Evolutionary conservation across 2,329 filamentous ascomycete species (phyloP).

Genomic region (Colletotrichum australisinense): DNA sequence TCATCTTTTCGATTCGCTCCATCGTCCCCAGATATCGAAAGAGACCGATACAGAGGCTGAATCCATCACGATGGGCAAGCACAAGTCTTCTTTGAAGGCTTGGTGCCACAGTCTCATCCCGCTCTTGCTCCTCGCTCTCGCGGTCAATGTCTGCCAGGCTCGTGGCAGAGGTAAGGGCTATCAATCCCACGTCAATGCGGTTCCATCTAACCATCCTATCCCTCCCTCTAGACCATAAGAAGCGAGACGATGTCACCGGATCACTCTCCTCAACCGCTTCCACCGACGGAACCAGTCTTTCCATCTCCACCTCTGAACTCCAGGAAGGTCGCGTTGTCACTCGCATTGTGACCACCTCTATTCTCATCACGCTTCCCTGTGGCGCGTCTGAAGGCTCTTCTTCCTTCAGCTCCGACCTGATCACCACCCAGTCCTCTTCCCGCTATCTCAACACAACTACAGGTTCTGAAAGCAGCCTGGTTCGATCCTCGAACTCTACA

Average conservation of each 20-base stretch:
- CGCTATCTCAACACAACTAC: not conserved
- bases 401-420: not conserved
- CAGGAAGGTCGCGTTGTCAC: not conserved
- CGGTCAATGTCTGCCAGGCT: not conserved
- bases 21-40: not conserved
- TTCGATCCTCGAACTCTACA: not conserved
- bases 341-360: conserved; percentile 6
- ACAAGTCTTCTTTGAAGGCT: not conserved
- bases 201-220: not conserved
- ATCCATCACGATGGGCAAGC: not conserved
- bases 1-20: not conserved
- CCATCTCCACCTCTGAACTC: not conserved
- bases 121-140: not conserved
- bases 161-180: not conserved
- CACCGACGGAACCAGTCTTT: not conserved
- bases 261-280: not conserved
- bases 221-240: not conserved
- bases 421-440: not conserved
- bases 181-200: not conserved
- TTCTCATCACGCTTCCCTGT: conserved; percentile 8
- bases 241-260: not conserved
- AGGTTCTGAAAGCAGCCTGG: not conserved
- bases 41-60: no score
- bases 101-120: not conserved
- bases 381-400: not conserved